phyloP scores from a whole-genome alignment of 805 yeast genomes.

The Ogataea nakhonphanomensis region DNA sequence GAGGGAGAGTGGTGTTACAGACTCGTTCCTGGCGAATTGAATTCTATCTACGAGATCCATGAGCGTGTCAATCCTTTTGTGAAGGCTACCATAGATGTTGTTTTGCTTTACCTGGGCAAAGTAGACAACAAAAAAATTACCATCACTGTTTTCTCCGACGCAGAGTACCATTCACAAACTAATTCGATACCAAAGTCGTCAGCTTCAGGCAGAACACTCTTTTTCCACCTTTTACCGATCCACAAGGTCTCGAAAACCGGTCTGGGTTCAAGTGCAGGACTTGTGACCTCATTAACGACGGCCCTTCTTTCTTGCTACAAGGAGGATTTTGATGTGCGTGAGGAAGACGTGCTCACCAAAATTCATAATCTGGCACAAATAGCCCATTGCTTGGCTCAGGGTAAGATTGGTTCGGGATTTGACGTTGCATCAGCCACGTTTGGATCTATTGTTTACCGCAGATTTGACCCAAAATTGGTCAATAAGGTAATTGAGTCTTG shows the following conservation, averaged over 20 bases:
- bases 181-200: slow-evolving; percentile 37
- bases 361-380: slow-evolving; percentile 85
- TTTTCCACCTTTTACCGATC: slow-evolving; percentile 58
- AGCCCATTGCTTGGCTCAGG: slow-evolving; percentile 91
- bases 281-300: slow-evolving; percentile 76
- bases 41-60: slow-evolving; percentile 14
- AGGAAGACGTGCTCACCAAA: slow-evolving; percentile 24
- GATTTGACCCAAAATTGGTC: slow-evolving; percentile 63
- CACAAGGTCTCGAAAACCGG: slow-evolving; percentile 88
- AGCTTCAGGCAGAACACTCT: slow-evolving; percentile 44
- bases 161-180: slow-evolving; percentile 82
- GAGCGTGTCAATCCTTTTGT: slow-evolving; percentile 65
- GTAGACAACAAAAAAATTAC: slow-evolving; percentile 31
- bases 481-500: slow-evolving; percentile 21
- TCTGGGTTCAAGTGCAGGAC: slow-evolving; percentile 92
- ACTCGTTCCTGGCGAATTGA: slow-evolving; percentile 21
- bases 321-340: slow-evolving; percentile 30
- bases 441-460: slow-evolving; percentile 79
- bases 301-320: slow-evolving; percentile 54
- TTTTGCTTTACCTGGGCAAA: slow-evolving; percentile 49
- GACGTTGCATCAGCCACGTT: slow-evolving; percentile 95
- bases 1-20: slow-evolving; percentile 67
- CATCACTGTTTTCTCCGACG: slow-evolving; percentile 75
- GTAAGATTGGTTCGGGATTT: slow-evolving; percentile 94
- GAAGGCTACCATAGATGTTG: slow-evolving; percentile 55